Base-by-base conservation (phyloP, 1,139 yeast genomes). In the Wickerhamomyces sp. region DNA sequence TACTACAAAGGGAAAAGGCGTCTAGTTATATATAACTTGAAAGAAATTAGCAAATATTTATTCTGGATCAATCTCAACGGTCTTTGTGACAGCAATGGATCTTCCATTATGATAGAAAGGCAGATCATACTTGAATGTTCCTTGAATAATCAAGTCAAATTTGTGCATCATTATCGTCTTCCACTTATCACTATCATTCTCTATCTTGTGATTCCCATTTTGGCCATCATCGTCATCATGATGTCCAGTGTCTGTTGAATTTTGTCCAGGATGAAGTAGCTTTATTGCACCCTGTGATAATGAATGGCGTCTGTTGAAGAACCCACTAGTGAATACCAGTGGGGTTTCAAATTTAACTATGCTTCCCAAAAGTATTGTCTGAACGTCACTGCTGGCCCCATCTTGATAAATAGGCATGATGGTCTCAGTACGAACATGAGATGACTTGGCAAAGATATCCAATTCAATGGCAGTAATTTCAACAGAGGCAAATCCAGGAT, bases 371-470 rank as follows among this genome's bases (percentile, higher is more conserved):
- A 90, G 68, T 36, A 91, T 81, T 0, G 96, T 90, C 55, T 86
- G 78, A 14, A 76, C 67, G 27, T 41, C 27, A 3, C 37, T 8
- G 7, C 27, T 37, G 9, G 43, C 27, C 23, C 48, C 57, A 39
- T 51, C 57, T 37, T 50, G 38, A 39, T 44, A 42, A 33, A 41
- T 39, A 23, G 45, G 43, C 9, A 46, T 39, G 49, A 31, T 42
- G 51, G 10, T 40, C 51, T 11, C 51, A 60, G 30, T 61, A 61
- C 47, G 41, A 53, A 56, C 10, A 58, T 78, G 80, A 7, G 82
- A 76, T 45, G 94, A 80, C 56, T 85, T 84, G 1, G 97, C 98
- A 70, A 93, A 93, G 4, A 93, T 73, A 61, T 91, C 97, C 40
- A 93, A 64, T 56, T 89, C 94, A 7, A 84, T 84, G 9, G 81